Evolutionary conservation across 2,329 filamentous ascomycete species (phyloP).

Genomic region (Sarocladium brachiariae): DNA sequence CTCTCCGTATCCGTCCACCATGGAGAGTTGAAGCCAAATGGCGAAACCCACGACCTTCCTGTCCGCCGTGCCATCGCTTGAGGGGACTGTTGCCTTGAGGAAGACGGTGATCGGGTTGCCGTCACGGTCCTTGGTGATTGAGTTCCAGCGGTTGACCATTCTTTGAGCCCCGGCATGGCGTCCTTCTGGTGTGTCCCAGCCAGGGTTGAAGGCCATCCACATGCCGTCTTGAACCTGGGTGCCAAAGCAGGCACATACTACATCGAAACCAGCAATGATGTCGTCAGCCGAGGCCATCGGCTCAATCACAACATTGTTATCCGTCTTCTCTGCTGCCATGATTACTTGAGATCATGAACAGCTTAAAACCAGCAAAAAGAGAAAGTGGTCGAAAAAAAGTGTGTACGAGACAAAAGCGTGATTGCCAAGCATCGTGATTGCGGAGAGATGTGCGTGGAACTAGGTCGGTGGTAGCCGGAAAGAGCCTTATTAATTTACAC

Average conservation of each 20-base stretch:
- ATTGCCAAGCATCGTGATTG: too few species aligned
- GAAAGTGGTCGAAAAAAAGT: not conserved
- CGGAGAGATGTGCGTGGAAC: too few species aligned
- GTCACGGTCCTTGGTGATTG: slow-evolving; percentile 29
- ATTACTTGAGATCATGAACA: not conserved
- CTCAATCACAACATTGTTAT: not conserved
- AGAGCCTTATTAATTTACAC: too few species aligned
- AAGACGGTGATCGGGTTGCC: slow-evolving; percentile 44
- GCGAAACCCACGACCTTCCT: slow-evolving; percentile 41
- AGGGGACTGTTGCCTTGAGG: slow-evolving; percentile 44
- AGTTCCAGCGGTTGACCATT: slow-evolving; percentile 34
- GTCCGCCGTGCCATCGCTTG: slow-evolving; percentile 8
- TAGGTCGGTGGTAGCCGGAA: too few species aligned
- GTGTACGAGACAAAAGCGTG: not conserved
- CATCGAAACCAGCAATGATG: slow-evolving; percentile 19
- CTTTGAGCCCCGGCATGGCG: slow-evolving; percentile 26
- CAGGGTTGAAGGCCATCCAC: slow-evolving; percentile 45
- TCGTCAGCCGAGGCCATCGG: slow-evolving; percentile 14
- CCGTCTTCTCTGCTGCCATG: not conserved
- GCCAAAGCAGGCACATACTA: slow-evolving; percentile 35
- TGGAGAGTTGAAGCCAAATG: slow-evolving; percentile 47
- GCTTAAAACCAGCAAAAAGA: not conserved
- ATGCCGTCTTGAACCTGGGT: slow-evolving; percentile 42
- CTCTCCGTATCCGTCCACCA: slow-evolving; percentile 41
- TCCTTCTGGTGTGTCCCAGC: slow-evolving; percentile 46